These are phyloP conservation scores for Domatiomyces globalis DNA, from an alignment of 2,329 filamentous ascomycete species.

Conservation along the genomic window DNA sequence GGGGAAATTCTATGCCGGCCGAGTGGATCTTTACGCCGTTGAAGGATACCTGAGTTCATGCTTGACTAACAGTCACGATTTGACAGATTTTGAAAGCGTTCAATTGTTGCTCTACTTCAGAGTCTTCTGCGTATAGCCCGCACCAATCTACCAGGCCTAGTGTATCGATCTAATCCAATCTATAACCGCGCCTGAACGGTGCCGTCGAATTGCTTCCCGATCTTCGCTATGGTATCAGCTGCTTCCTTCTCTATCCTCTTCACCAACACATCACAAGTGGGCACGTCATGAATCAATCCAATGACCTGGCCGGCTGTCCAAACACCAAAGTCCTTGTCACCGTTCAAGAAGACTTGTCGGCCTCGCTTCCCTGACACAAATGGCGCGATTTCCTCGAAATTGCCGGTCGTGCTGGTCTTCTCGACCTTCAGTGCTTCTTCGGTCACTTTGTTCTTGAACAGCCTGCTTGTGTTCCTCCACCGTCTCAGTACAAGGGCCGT, in stretches of 20 bases:
- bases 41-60: too few relatives aligned
- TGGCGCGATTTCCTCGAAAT: slow-evolving; percentile 76
- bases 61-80: too few relatives aligned
- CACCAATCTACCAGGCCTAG: too few relatives aligned
- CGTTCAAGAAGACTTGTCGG: slow-evolving; percentile 76
- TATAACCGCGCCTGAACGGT: slow-evolving; percentile 5
- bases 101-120: too few relatives aligned
- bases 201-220: background rate
- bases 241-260: slow-evolving; percentile 66
- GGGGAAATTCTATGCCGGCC: too few relatives aligned
- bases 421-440: slow-evolving; percentile 70
- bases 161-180: background rate
- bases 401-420: slow-evolving; percentile 60
- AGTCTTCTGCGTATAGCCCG: too few relatives aligned
- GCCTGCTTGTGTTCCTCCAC: slow-evolving; percentile 77
- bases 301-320: slow-evolving; percentile 96
- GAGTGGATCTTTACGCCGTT: too few relatives aligned
- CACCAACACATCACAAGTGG: slow-evolving; percentile 48
- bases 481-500: slow-evolving; percentile 74
- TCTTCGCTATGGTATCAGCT: background rate
- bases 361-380: slow-evolving; percentile 81
- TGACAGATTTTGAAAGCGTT: too few relatives aligned
- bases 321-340: slow-evolving; percentile 80
- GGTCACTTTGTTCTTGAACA: slow-evolving; percentile 75
- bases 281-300: slow-evolving; percentile 57